Evolutionary conservation across 352 stramenopile genomes (phyloP).

Genomic region (Phytophthora sp.): DNA sequence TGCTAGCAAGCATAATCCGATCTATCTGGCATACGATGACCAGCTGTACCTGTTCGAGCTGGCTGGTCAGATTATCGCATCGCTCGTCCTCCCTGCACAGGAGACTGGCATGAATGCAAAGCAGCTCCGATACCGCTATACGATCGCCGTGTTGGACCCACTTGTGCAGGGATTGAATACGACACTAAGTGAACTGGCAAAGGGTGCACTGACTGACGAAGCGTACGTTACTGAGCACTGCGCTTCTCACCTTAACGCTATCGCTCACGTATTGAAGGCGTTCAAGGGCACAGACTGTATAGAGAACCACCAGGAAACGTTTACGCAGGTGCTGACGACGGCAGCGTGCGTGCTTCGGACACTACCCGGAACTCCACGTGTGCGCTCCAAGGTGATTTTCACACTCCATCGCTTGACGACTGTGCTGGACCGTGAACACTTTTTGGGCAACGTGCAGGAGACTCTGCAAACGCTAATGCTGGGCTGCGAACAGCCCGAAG

Average conservation of each 20-base stretch:
- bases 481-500: slow-evolving; percentile 62
- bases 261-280: slow-evolving; percentile 84
- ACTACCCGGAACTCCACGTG: slow-evolving; percentile 49
- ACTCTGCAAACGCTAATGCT: slow-evolving; percentile 70
- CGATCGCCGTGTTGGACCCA: slow-evolving; percentile 73
- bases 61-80: slow-evolving; percentile 81
- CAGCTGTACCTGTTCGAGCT: slow-evolving; percentile 90
- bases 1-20: slow-evolving; percentile 47
- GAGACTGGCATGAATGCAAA: slow-evolving; percentile 62
- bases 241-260: slow-evolving; percentile 71
- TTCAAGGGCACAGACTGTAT: slow-evolving; percentile 80
- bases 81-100: slow-evolving; percentile 39
- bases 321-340: slow-evolving; percentile 73
- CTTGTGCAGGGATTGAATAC: slow-evolving; percentile 67
- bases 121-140: slow-evolving; percentile 68
- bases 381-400: slow-evolving; percentile 86
- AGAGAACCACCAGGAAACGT: slow-evolving; percentile 78
- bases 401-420: slow-evolving; percentile 78
- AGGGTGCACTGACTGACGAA: slow-evolving; percentile 34
- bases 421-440: slow-evolving; percentile 74
- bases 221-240: slow-evolving; percentile 62
- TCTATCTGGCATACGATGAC: slow-evolving; percentile 72
- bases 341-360: slow-evolving; percentile 64
- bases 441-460: slow-evolving; percentile 67
- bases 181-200: slow-evolving; percentile 50